These are phyloP conservation scores for Barnettozyma siamensis DNA, from an alignment of 805 yeast species.

Conservation along the genomic window DNA sequence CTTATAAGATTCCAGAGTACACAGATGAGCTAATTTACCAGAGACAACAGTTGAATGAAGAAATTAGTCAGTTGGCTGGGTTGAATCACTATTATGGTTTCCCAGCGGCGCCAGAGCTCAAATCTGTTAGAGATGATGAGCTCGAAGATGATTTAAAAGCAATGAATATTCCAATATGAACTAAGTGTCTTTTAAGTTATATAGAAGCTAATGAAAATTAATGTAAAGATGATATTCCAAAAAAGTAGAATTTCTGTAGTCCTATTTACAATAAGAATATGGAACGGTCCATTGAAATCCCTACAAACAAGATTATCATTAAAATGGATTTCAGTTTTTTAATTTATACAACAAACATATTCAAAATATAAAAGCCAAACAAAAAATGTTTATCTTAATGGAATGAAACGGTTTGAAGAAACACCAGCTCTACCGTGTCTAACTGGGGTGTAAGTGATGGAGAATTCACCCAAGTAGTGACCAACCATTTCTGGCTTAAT, in stretches of 20 bases:
- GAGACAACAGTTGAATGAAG: slow-evolving; percentile 59
- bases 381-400: slow-evolving; percentile 44
- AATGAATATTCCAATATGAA: slow-evolving; percentile 31
- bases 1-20: slow-evolving; percentile 35
- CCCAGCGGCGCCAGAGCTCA: slow-evolving; percentile 75
- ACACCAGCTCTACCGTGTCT: slow-evolving; percentile 98
- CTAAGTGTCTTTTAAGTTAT: no score
- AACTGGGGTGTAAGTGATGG: slow-evolving; percentile 98
- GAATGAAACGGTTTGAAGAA: slow-evolving; percentile 69
- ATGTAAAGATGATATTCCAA: neutral
- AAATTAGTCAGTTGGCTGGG: slow-evolving; percentile 67
- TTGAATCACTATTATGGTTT: slow-evolving; percentile 63
- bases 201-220: slow-evolving; percentile 5
- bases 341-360: slow-evolving; percentile 18
- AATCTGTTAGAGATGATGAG: slow-evolving; percentile 65
- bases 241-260: no score
- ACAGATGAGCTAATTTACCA: slow-evolving; percentile 52
- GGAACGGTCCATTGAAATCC: no score
- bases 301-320: no score
- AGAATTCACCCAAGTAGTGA: slow-evolving; percentile 99
- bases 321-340: slow-evolving; percentile 15
- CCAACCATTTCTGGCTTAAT: slow-evolving; percentile 99
- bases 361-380: slow-evolving; percentile 12
- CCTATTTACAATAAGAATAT: no score
- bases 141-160: slow-evolving; percentile 64